phyloP scores from a whole-genome alignment of 805 yeast genomes.

The Kodamaea hsintzibuensis region DNA sequence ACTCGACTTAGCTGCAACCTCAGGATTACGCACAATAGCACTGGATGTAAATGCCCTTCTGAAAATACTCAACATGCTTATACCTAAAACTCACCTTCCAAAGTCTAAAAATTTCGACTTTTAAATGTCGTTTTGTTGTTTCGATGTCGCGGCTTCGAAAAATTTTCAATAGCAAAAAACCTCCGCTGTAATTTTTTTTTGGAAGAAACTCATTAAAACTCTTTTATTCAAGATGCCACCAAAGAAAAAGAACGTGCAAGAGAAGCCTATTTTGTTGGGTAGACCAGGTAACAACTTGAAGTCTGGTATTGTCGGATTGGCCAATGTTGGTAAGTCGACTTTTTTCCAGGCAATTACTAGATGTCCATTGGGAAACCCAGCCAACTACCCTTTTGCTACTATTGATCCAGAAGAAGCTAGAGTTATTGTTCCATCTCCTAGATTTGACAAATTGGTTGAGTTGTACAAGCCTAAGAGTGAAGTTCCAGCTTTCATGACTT shows the following conservation, averaged over 20 bases:
- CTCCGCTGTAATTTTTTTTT: conserved; percentile 1
- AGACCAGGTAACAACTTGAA: conserved; percentile 60
- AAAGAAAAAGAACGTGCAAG: conserved; percentile 63
- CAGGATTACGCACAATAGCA: conserved; percentile 3
- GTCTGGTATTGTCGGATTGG: conserved; percentile 91
- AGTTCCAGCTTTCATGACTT: conserved; percentile 90
- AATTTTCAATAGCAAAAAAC: not conserved
- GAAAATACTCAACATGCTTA: conserved; percentile 3
- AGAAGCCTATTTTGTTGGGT: conserved; percentile 75
- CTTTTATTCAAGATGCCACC: conserved; percentile 59
- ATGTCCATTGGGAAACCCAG: conserved; percentile 93
- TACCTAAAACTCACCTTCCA: not conserved
- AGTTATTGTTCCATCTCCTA: conserved; percentile 87
- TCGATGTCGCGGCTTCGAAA: conserved; percentile 4
- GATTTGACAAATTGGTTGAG: conserved; percentile 74
- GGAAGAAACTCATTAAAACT: not conserved
- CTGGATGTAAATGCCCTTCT: conserved; percentile 8
- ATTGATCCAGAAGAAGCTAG: conserved; percentile 98
- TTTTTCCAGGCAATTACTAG: conserved; percentile 96
- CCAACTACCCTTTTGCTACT: conserved; percentile 97
- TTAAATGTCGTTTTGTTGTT: conserved; percentile 1
- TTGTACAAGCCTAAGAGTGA: conserved; percentile 80
- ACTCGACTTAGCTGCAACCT: conserved; percentile 37
- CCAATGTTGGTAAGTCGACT: conserved; percentile 95
- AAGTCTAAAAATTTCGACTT: not conserved